phyloP scores from a whole-genome alignment of 805 yeast species.

The Saturnispora zaruensis region DNA sequence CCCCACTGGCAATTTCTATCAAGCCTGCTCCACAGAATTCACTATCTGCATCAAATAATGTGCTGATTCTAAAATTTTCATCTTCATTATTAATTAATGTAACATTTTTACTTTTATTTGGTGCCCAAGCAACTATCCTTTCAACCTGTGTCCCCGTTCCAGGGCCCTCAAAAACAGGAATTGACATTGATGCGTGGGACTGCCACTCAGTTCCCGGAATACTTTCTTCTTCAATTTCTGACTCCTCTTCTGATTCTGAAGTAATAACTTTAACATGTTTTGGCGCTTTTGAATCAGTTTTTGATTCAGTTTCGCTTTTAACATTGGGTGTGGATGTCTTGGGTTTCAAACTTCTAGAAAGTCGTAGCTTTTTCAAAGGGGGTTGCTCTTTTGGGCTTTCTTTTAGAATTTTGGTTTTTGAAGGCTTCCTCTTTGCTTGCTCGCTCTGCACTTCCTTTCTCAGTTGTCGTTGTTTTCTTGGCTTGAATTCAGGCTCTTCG shows the following conservation, averaged over 20 bases:
- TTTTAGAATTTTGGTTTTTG: background rate
- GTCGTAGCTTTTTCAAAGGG: background rate
- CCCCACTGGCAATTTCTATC: slow-evolving; percentile 53
- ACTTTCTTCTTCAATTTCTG: background rate
- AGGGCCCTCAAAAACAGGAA: slow-evolving; percentile 45
- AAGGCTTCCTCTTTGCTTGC: background rate
- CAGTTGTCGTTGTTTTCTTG: background rate
- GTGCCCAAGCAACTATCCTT: slow-evolving; percentile 57
- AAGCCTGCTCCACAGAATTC: slow-evolving; percentile 69
- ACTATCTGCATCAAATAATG: slow-evolving; percentile 53
- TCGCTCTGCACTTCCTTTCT: background rate
- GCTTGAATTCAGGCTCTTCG: slow-evolving; percentile 17
- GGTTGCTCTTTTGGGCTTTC: background rate
- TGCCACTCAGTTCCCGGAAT: slow-evolving; percentile 45
- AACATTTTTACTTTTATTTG: slow-evolving; percentile 42
- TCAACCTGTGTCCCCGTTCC: slow-evolving; percentile 37
- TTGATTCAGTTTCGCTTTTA: background rate
- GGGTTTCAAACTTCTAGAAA: background rate
- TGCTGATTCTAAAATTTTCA: slow-evolving; percentile 53
- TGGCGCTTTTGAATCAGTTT: background rate
- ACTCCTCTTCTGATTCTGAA: background rate
- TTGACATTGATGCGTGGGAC: slow-evolving; percentile 29
- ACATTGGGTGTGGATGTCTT: background rate
- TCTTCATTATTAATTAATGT: slow-evolving; percentile 32
- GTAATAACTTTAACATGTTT: background rate